Base-by-base conservation (phyloP, 306 rosid genomes). In the Dryas drummondii region DNA sequence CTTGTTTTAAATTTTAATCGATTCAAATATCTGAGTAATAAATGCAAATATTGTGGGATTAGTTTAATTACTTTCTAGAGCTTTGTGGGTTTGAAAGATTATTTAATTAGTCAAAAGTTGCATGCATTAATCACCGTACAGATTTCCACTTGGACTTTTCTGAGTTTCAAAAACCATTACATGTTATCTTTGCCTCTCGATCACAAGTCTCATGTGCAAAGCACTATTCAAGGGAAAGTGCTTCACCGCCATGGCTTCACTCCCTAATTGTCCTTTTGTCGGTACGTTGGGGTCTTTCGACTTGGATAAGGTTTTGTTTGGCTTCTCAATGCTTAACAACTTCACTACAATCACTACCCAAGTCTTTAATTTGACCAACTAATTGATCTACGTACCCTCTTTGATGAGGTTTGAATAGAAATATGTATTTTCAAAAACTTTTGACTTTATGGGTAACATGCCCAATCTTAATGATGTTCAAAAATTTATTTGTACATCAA, bases 111-210 rank as follows among this genome's bases (percentile, higher is more conserved):
- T 78, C 82, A 83, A 82, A 83, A 57, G 54, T 56, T 65, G 78
- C 82, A 82, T 78, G 78, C 82, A 82, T 78, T 69, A 62, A 82
- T 59, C 70, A 75, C 68, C 45, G 71, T 74, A 12, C 42, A n/a
- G 71, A 63, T 69, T 80, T 65, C 66, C 10, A 63, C 4, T 59
- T 51, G 9, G 61, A 37, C 53, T 26, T 76, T 13, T 68, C 15
- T 26, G 56, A 7, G 55, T 40, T 32, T 32, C 37, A 32, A 32
- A 32, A 32, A 32, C 37, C 37, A 32, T 32, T 32, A 32, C 37
- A 32, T 15, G 52, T 47, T 56, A 5, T 12, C 72, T 16, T 45
- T 26, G 77, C 45, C 64, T 8, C 5, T 40, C 16, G 17, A 10
- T 50, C 58, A 32, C 37, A 32, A 32, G 37, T 59, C 65, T 27